Evolutionary conservation across 1,139 yeast genomes (phyloP).

Genomic region (Debaryomycetaceae sp.): DNA sequence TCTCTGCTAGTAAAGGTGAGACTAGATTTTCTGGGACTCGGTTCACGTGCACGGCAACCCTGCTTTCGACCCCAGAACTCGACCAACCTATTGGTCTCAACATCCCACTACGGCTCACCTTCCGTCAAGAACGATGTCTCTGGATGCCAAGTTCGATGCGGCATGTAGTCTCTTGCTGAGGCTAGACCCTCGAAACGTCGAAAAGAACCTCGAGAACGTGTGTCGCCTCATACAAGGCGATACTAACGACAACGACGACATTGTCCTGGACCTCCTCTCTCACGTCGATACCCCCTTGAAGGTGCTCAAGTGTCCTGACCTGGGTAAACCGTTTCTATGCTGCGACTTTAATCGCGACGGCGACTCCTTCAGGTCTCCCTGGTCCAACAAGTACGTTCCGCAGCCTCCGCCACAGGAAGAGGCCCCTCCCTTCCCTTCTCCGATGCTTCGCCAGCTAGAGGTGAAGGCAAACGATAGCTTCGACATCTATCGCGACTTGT

Average conservation of each 20-base stretch:
- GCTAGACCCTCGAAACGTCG: constrained; percentile 64
- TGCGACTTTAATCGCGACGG: constrained; percentile 96
- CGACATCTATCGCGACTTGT: constrained; percentile 84
- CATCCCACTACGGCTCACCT: neutral
- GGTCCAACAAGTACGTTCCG: constrained; percentile 77
- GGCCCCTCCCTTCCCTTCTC: constrained; percentile 66
- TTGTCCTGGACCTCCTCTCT: constrained; percentile 80
- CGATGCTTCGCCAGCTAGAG: constrained; percentile 62
- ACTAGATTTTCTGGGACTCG: too few species aligned
- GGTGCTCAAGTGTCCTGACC: constrained; percentile 41
- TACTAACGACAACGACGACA: constrained; percentile 23
- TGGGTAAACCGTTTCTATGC: constrained; percentile 63
- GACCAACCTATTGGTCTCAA: neutral
- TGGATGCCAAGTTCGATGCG: constrained; percentile 69
- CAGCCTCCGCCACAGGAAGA: constrained; percentile 38
- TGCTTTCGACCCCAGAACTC: too few species aligned
- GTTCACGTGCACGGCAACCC: too few species aligned
- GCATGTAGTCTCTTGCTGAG: constrained; percentile 82
- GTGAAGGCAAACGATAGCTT: constrained; percentile 79
- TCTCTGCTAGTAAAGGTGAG: too few species aligned
- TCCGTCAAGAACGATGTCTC: constrained; percentile 3
- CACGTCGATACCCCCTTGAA: constrained; percentile 81
- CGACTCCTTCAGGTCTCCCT: constrained; percentile 86
- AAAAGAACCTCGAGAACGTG: constrained; percentile 51
- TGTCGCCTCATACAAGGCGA: constrained; percentile 59